These are phyloP conservation scores for Ceratobasidium papillatum DNA, from an alignment of 1,284 basidiomycete species.

Conservation along the genomic window DNA sequence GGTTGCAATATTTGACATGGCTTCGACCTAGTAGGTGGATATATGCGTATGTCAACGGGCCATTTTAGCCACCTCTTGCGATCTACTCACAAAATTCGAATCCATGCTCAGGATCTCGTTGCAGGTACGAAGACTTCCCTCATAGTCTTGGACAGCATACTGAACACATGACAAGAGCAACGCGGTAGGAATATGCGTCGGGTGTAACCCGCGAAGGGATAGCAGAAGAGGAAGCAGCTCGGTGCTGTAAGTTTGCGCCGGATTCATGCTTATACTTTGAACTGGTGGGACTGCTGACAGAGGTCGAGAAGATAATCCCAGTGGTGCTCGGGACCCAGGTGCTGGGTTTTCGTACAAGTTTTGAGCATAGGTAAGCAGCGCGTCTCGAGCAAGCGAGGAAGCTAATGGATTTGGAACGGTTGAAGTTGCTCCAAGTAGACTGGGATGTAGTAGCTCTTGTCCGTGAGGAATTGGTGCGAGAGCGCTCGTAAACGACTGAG, in stretches of 20 bases:
- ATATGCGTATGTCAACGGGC: neutral
- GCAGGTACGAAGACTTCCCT: constrained; percentile 46
- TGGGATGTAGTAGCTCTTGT: neutral
- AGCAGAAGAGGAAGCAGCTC: constrained; percentile 51
- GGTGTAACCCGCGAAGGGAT: constrained; percentile 50
- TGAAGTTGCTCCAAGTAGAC: neutral
- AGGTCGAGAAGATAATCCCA: constrained; percentile 41
- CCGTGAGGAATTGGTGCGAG: constrained; percentile 2
- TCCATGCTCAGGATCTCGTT: constrained; percentile 49
- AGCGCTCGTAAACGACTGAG: constrained; percentile 9
- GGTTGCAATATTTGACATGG: constrained; percentile 63
- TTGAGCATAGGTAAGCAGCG: constrained; percentile 48
- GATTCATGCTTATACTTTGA: constrained; percentile 5
- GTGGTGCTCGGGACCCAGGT: constrained; percentile 30
- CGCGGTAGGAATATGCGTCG: constrained; percentile 52
- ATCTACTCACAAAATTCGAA: constrained; percentile 53
- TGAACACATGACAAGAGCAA: constrained; percentile 54
- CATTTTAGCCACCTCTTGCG: neutral
- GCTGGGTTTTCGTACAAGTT: constrained; percentile 46
- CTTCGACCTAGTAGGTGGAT: constrained; percentile 53
- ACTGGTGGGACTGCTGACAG: constrained; percentile 2
- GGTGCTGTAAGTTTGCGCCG: constrained; percentile 44
- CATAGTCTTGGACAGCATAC: constrained; percentile 50
- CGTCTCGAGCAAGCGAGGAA: constrained; percentile 47
- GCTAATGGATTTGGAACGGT: constrained; percentile 44